Evolutionary conservation across 2,329 filamentous ascomycete genomes (phyloP).

Genomic region (Lachnellula arida): DNA sequence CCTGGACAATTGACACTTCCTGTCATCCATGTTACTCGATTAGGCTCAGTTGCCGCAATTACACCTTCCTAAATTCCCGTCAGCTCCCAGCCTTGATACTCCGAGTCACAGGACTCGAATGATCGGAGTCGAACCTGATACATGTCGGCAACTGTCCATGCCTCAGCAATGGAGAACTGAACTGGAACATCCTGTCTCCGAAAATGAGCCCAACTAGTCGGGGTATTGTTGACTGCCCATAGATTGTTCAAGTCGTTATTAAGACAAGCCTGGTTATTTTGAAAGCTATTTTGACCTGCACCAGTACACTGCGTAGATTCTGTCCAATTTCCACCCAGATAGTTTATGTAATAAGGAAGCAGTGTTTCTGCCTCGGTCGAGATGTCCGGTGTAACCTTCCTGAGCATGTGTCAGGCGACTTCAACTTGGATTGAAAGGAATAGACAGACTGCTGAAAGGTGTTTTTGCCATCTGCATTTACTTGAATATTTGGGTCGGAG

Average conservation of each 20-base stretch:
- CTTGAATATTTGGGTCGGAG: slow-evolving; percentile 49
- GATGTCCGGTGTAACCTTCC: slow-evolving; percentile 34
- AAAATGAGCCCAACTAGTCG: slow-evolving; percentile 47
- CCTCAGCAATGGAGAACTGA: slow-evolving; percentile 49
- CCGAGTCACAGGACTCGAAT: background rate
- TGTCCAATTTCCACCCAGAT: slow-evolving; percentile 43
- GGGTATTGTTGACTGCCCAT: slow-evolving; percentile 49
- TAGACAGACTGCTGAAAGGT: slow-evolving; percentile 44
- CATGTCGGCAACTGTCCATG: slow-evolving; percentile 51
- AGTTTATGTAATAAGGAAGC: slow-evolving; percentile 51
- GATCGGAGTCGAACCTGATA: slow-evolving; percentile 36
- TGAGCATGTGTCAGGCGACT: background rate
- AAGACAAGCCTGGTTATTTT: slow-evolving; percentile 44
- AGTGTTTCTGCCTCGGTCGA: slow-evolving; percentile 39
- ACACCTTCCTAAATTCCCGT: slow-evolving; percentile 33
- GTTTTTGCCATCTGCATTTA: slow-evolving; percentile 40
- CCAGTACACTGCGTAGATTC: slow-evolving; percentile 50
- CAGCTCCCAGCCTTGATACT: background rate
- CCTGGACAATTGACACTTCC: slow-evolving; percentile 41
- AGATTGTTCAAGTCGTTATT: slow-evolving; percentile 47
- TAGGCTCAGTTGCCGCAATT: slow-evolving; percentile 40
- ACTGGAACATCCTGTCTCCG: slow-evolving; percentile 45
- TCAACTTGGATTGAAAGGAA: background rate
- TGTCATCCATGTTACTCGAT: slow-evolving; percentile 41
- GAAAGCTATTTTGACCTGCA: slow-evolving; percentile 46